Evolutionary conservation across 768 basidiomycete species (phyloP).

Genomic region (Lyophyllum atratum): DNA sequence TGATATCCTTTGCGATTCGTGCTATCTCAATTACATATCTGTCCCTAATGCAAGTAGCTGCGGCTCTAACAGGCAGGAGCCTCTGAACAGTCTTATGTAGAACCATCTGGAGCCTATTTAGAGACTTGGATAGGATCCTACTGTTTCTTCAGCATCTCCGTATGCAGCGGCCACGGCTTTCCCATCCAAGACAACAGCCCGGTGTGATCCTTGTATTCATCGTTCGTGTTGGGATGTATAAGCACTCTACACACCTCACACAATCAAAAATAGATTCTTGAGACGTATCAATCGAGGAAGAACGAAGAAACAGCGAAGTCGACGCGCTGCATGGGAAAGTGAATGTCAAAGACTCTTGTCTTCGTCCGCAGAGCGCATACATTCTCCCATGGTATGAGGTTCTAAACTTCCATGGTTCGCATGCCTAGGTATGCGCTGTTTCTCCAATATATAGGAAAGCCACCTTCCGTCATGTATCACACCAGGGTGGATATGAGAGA

Average conservation of each 20-base stretch:
- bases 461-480: neutral
- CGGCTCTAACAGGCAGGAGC: no score
- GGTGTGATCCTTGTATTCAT: conserved; percentile 59
- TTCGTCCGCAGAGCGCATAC: neutral
- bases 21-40: no score
- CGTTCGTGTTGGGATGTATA: conserved; percentile 69
- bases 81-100: no score
- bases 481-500: neutral
- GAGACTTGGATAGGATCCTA: no score
- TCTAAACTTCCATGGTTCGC: neutral
- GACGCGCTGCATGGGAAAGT: neutral
- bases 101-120: no score
- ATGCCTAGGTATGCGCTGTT: conserved; percentile 15
- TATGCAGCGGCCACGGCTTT: conserved; percentile 53
- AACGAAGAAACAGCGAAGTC: neutral
- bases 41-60: no score
- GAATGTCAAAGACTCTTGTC: neutral
- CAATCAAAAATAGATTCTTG: neutral
- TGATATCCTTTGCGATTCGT: no score
- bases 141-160: conserved; percentile 35
- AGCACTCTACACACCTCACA: conserved; percentile 49
- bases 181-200: conserved; percentile 72
- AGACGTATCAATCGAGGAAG: neutral
- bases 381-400: neutral
- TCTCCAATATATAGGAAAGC: neutral